Base-by-base conservation (phyloP, 768 basidiomycete genomes). In the Hortiboletus campestris region DNA sequence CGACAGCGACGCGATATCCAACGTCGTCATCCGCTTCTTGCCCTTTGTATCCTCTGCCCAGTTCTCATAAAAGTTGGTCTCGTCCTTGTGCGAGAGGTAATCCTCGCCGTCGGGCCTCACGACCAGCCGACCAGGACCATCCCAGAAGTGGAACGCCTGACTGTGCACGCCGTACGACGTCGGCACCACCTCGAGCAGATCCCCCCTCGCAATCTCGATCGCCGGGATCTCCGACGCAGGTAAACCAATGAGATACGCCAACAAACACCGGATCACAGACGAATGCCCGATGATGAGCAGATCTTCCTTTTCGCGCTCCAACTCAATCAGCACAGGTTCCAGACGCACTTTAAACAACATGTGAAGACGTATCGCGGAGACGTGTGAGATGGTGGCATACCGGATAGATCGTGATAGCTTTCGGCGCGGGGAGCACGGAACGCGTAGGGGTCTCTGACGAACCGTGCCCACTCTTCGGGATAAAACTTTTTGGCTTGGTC, bases 191-290 rank as follows among this genome's bases (percentile, higher is more conserved):
- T 99, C 97, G 38, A 98, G 81, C n/a, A 98, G 76, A 68, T 99
- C 97, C 0, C 97, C 97, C 13, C 97, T 84, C 36, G 96, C 92
- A 63, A 99, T 88, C 72, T 98, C 96, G 51, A 98, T 96, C 1
- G 94, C 95, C 0, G 97, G 97, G 43, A 99, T 97, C 69, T 99
- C 97, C 28, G 89, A 88, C 0, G 96, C 93, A 6, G 94, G 93
- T 4, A 98, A 78, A 7, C 97, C 97, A 61, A 94, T 93, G 63
- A 94, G 85, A 71, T 94, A 94, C 3, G 94, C 88, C 43, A 98
- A 82, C 55, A 99, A 79, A 75, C 97, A 99, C 17, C 97, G 86
- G 64, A 98, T 97, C 68, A 98, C 97, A 39, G 94, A 96, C 16
- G 95, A 93, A 69, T 98, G 95, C 1, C 94, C 95, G 62, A 98